Evolutionary conservation across 2,329 filamentous ascomycete genomes (phyloP), one percentile per base, ranked within the genome.

Genomic region (Aschersonia sp.): DNA sequence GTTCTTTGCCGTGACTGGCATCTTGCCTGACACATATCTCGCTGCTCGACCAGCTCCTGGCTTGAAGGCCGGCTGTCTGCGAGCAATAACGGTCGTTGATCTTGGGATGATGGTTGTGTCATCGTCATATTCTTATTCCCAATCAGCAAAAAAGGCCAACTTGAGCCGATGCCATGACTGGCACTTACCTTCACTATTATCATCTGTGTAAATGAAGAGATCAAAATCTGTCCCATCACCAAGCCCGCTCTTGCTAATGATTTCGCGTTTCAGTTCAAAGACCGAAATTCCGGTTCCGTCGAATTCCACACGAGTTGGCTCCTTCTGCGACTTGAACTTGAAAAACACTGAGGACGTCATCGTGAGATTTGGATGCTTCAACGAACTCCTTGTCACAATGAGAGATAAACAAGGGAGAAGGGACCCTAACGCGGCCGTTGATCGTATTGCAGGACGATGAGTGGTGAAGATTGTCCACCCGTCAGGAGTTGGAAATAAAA

Each of bases 241-340:
- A 55, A 98, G 77, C 51, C 87, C 87, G 66, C 87, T 94, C 66
- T 90, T 86, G 65, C 78, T 81, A 71, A 98, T 98, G 61, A 98
- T 98, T 69, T 97, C 92, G 71, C 90, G 85, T 72, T 98, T 98
- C 62, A 98, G 76, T 64, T 98, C 94, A 69, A 97, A 98, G 53
- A 97, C 92, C 52, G 90, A 95, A 62, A 97, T 94, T 66, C 87
- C 87, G 58, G 90, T 95, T 62, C 92, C 92, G 68, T 98, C 90
- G 66, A 98, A 97, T 61, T 89, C 86, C 59, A 98, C 88, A 61
- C 89, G 81, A 49, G 87, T 87, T 51, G 88, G 87, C 63, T 97
- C 92, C 71, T 88, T 95, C 64, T 94, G 88, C 57, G 90, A 97
- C 71, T 95, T 97, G 82, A 98, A 98, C 71, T 95, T 95, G 85